Evolutionary conservation across 1,139 yeast species (phyloP).

Genomic region (Yamadazyma atlantica): DNA sequence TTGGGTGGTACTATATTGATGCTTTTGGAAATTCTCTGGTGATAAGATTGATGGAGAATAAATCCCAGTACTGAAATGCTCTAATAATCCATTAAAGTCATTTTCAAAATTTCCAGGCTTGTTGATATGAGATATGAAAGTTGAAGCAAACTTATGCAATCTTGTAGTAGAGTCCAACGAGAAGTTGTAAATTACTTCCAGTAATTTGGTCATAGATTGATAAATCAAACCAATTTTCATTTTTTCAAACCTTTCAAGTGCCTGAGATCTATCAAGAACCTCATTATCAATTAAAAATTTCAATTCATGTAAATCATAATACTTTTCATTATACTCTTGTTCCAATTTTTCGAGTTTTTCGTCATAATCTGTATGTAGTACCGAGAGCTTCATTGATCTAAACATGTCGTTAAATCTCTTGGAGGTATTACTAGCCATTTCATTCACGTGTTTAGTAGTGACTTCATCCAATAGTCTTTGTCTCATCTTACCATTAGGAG

Average conservation of each 20-base stretch:
- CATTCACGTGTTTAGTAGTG: slow-evolving; percentile 23
- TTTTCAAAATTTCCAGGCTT: slow-evolving; percentile 25
- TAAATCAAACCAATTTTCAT: slow-evolving; percentile 36
- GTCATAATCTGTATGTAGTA: slow-evolving; percentile 31
- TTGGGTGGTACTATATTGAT: slow-evolving; percentile 26
- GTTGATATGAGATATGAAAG: slow-evolving; percentile 25
- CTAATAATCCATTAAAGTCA: slow-evolving; percentile 29
- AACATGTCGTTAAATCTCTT: slow-evolving; percentile 34
- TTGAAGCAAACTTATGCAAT: slow-evolving; percentile 27
- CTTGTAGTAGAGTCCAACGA: slow-evolving; percentile 28
- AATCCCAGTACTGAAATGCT: slow-evolving; percentile 37
- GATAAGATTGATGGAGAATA: slow-evolving; percentile 38
- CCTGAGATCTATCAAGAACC: slow-evolving; percentile 21
- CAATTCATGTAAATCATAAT: slow-evolving; percentile 31
- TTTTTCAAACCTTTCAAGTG: slow-evolving; percentile 38
- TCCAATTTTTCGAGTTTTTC: slow-evolving; percentile 32
- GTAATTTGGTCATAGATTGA: slow-evolving; percentile 34
- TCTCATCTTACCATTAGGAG: slow-evolving; percentile 8
- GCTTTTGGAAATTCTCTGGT: slow-evolving; percentile 24
- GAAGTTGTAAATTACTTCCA: slow-evolving; percentile 33
- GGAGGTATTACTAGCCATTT: slow-evolving; percentile 27
- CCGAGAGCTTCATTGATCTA: slow-evolving; percentile 27
- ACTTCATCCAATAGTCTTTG: slow-evolving; percentile 16
- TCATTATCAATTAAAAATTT: slow-evolving; percentile 33
- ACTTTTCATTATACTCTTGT: slow-evolving; percentile 31